Evolutionary conservation across 2,329 filamentous ascomycete genomes (phyloP).

Genomic region (Penicillium sp.): DNA sequence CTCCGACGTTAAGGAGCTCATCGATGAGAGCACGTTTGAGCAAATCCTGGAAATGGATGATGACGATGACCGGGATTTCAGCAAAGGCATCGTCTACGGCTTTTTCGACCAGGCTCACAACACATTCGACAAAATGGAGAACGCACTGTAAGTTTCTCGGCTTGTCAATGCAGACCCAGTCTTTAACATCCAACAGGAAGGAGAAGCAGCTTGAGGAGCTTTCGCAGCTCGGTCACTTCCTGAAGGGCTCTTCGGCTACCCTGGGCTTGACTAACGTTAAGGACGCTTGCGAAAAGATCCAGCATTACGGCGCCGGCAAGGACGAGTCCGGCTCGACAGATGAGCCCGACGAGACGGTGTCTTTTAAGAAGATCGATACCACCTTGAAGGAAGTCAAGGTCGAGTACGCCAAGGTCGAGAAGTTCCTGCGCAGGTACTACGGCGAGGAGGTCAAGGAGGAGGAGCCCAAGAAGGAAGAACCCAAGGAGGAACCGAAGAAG

Average conservation of each 20-base stretch:
- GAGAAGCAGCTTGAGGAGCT: conserved; percentile 68
- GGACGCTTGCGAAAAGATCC: conserved; percentile 93
- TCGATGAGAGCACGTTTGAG: conserved; percentile 79
- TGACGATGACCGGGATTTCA: conserved; percentile 82
- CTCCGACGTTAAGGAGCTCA: conserved; percentile 67
- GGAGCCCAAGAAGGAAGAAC: conserved; percentile 12
- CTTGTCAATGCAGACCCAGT: not conserved
- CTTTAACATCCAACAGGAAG: conserved; percentile 49
- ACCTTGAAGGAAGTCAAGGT: conserved; percentile 69
- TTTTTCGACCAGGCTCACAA: conserved; percentile 89
- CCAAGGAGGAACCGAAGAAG: conserved; percentile 10
- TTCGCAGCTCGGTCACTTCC: conserved; percentile 85
- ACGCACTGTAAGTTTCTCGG: conserved; percentile 65
- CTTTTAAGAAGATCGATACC: conserved; percentile 66
- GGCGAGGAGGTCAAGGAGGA: conserved; percentile 39
- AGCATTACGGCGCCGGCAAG: conserved; percentile 81
- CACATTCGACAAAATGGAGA: conserved; percentile 84
- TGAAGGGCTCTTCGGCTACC: conserved; percentile 95
- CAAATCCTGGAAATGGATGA: conserved; percentile 99
- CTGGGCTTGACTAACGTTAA: conserved; percentile 87
- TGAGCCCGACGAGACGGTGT: conserved; percentile 65
- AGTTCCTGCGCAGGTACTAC: conserved; percentile 69
- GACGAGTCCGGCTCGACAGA: conserved; percentile 70
- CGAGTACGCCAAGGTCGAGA: conserved; percentile 73
- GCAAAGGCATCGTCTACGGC: conserved; percentile 78